phyloP scores from a whole-genome alignment of 495 filamentous ascomycete genomes.

The Geoglossum glabrum region DNA sequence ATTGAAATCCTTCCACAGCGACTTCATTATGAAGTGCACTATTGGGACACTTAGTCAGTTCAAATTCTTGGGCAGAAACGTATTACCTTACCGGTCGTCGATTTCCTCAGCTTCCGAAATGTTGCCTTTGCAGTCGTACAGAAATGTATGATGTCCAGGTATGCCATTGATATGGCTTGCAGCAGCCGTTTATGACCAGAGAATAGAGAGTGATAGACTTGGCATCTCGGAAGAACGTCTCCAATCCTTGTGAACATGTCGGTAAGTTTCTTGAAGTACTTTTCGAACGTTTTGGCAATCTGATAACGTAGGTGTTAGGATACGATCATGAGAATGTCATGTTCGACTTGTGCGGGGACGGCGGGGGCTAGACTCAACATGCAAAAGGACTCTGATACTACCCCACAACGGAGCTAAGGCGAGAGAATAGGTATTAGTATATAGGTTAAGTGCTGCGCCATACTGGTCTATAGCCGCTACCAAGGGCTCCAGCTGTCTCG shows the following conservation, averaged over 20 bases:
- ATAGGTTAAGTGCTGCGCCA: conserved; percentile 20
- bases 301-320: not conserved
- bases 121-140: conserved; percentile 18
- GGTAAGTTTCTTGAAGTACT: conserved; percentile 20
- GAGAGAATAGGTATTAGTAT: conserved; percentile 17
- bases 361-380: conserved; percentile 7
- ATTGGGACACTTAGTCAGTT: not conserved
- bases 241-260: conserved; percentile 23
- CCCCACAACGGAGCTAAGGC: conserved; percentile 24
- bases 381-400: conserved; percentile 20
- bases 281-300: conserved; percentile 16
- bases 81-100: not conserved
- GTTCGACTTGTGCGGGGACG: not conserved
- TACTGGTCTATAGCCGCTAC: conserved; percentile 21
- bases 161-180: conserved; percentile 17
- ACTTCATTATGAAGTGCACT: conserved; percentile 2
- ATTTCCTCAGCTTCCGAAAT: conserved; percentile 12
- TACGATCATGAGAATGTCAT: not conserved
- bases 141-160: conserved; percentile 22
- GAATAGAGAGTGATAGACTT: conserved; percentile 16
- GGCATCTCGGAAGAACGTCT: conserved; percentile 20
- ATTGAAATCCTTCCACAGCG: conserved; percentile 12
- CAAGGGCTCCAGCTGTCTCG: conserved; percentile 16
- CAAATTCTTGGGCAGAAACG: not conserved
- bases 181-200: conserved; percentile 17